Percentiles rank a stretch among this genome's conserved stretches.
phyloP scores from a whole-genome alignment of 257 asterid species.

The Eustoma russellianum region DNA sequence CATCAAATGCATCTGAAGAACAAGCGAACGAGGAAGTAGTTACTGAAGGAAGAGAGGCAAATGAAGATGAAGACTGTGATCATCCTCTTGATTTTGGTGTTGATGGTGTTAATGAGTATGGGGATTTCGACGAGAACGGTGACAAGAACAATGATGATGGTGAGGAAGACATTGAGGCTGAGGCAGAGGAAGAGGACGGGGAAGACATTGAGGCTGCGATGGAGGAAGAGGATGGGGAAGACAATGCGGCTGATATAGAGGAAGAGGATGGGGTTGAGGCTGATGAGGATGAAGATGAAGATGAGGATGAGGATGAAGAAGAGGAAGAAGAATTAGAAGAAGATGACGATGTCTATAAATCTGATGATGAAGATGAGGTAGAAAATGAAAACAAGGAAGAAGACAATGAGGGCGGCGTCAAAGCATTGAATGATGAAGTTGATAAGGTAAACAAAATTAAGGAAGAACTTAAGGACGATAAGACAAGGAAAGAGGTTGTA shows the following conservation, averaged over 20 bases:
- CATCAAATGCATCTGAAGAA: too few relatives aligned
- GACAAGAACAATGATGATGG: background rate
- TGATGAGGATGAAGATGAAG: background rate
- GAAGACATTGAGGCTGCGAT: background rate
- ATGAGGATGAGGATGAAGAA: background rate
- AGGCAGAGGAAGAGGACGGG: background rate
- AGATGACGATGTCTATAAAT: background rate
- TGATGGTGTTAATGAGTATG: background rate
- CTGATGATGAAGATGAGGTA: background rate
- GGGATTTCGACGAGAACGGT: background rate
- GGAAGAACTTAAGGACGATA: background rate
- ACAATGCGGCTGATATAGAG: too few relatives aligned
- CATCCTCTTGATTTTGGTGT: too few relatives aligned
- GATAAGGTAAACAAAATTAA: background rate
- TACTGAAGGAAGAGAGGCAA: too few relatives aligned
- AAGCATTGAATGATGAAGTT: constrained; percentile 2
- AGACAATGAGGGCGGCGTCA: background rate
- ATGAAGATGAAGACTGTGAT: too few relatives aligned
- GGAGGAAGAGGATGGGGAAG: too few relatives aligned
- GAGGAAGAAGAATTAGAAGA: background rate
- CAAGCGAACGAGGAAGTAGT: too few relatives aligned
- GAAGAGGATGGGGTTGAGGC: background rate
- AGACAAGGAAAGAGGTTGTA: background rate
- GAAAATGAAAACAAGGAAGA: background rate
- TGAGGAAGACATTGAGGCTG: background rate